A percentile compares a stretch with the other conserved stretches of the same genome.
Conservation (phyloP, 1,139 yeast species). For the Suhomyces choctaworum region DNA sequence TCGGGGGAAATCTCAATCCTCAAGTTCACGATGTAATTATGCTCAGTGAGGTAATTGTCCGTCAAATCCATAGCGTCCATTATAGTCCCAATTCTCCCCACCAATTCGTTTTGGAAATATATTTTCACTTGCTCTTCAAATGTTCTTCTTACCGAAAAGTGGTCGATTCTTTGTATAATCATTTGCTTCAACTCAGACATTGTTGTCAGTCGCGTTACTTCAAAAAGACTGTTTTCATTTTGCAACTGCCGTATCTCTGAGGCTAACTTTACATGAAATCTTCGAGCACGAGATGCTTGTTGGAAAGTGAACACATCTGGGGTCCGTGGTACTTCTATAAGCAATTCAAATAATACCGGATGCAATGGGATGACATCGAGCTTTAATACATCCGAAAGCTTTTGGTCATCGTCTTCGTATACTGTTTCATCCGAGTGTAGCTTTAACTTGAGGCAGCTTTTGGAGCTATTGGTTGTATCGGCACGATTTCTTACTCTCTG, state of each 20-base stretch:
- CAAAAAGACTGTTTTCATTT: constrained; percentile 26
- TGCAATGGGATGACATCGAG: constrained; percentile 34
- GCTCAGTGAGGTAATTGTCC: constrained; percentile 13
- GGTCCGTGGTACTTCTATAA: not conserved
- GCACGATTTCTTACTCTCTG: constrained; percentile 6
- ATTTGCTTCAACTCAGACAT: constrained; percentile 24
- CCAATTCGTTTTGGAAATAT: constrained; percentile 15
- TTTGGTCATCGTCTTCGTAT: constrained; percentile 16
- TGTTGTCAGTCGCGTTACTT: constrained; percentile 24
- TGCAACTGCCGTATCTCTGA: constrained; percentile 24
- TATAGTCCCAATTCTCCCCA: constrained; percentile 1
- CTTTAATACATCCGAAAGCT: constrained; percentile 21
- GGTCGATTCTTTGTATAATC: constrained; percentile 27
- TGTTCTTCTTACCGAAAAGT: constrained; percentile 27
- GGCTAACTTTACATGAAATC: constrained; percentile 19
- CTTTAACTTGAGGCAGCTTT: constrained; percentile 1
- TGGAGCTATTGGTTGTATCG: constrained; percentile 5
- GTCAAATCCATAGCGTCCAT: constrained; percentile 17
- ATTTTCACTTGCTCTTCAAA: constrained; percentile 31
- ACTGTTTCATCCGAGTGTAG: constrained; percentile 9
- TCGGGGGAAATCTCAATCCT: constrained; percentile 16
- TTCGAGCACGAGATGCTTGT: not conserved
- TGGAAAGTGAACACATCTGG: not conserved
- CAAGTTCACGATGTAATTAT: constrained; percentile 14
- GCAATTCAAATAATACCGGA: constrained; percentile 17